Conservation (phyloP, 257 asterid species). For the Fraxinus pennsylvanica region DNA sequence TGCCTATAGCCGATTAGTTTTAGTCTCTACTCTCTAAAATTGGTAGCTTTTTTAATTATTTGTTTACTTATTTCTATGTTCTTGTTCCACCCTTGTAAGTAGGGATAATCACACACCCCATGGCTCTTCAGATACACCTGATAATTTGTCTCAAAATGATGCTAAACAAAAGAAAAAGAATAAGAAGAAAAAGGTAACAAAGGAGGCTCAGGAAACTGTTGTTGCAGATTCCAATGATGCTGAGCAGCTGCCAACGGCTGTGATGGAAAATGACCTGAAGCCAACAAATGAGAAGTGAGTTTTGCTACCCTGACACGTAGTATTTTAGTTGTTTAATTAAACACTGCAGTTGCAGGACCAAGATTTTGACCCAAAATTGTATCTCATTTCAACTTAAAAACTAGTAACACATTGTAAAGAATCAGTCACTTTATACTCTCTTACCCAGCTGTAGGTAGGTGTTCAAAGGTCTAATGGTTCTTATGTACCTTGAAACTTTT, state of each 20-base stretch:
- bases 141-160: constrained; percentile 31
- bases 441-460: too few relatives aligned
- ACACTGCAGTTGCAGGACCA: too few relatives aligned
- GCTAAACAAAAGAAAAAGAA: constrained; percentile 55
- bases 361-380: not conserved
- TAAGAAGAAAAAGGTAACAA: constrained; percentile 57
- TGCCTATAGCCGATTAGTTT: not conserved
- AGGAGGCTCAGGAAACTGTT: constrained; percentile 38
- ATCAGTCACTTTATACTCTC: too few relatives aligned
- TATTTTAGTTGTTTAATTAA: not conserved
- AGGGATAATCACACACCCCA: constrained; percentile 31
- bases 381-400: not conserved
- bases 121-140: constrained; percentile 31
- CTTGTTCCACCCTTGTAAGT: constrained; percentile 15
- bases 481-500: too few relatives aligned
- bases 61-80: not conserved
- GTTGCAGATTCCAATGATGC: constrained; percentile 27
- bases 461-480: too few relatives aligned
- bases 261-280: constrained; percentile 39
- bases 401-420: not conserved
- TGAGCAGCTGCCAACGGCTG: constrained; percentile 41
- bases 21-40: not conserved
- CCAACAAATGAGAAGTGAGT: constrained; percentile 60
- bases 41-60: not conserved
- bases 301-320: constrained; percentile 13